A percentile compares a stretch with the other conserved stretches of the same genome.
Conservation (phyloP, 495 filamentous ascomycete species). For the Aspergillus leporis region DNA sequence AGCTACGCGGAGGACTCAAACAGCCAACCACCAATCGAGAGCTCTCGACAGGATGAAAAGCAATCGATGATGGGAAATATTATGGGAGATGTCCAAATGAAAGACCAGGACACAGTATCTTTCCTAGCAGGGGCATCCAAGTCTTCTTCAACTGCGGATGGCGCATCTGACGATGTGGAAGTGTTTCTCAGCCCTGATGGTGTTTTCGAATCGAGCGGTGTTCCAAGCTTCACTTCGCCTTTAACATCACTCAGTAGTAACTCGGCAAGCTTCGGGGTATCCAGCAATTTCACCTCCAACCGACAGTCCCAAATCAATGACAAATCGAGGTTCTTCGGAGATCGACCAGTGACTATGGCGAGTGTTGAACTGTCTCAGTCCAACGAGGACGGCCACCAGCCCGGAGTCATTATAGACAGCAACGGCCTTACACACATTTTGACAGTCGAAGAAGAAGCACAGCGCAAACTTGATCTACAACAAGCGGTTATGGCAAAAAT, state of each 20-base stretch:
- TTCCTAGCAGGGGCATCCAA: conserved; percentile 12
- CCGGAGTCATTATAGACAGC: conserved; percentile 26
- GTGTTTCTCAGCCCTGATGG: conserved; percentile 24
- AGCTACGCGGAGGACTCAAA: conserved; percentile 6
- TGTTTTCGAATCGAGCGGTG: background rate
- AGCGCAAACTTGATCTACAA: conserved; percentile 22
- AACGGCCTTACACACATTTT: conserved; percentile 22
- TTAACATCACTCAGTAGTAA: conserved; percentile 3
- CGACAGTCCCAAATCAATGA: conserved; percentile 1
- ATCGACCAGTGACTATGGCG: background rate
- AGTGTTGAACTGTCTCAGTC: background rate
- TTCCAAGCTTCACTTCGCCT: conserved; percentile 12
- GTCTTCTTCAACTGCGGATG: background rate
- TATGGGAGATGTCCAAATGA: conserved; percentile 2
- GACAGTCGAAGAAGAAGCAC: conserved; percentile 20
- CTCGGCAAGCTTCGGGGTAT: conserved; percentile 16
- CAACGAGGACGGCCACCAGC: background rate
- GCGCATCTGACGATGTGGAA: conserved; percentile 16
- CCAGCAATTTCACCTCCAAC: background rate
- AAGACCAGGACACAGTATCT: conserved; percentile 15
- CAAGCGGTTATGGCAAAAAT: conserved; percentile 34
- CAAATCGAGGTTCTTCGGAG: background rate
- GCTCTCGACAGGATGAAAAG: conserved; percentile 4
- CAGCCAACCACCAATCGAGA: conserved; percentile 1
- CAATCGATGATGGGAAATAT: conserved; percentile 9